Conservation (phyloP, 2,329 filamentous ascomycete genomes). For the Neonectria ditissima region DNA sequence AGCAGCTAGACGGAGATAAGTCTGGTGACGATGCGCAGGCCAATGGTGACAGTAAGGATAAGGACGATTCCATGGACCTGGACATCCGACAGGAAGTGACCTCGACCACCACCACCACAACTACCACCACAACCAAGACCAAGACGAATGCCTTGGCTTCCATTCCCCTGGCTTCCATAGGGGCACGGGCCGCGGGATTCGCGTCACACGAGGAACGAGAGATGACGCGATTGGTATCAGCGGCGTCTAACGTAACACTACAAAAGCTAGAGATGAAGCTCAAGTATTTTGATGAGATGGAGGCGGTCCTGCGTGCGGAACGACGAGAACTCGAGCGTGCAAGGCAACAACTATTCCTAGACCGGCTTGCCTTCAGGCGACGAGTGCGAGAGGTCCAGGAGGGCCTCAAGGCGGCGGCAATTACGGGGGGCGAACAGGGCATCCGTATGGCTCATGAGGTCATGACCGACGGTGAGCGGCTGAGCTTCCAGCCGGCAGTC, state of each 20-base stretch:
- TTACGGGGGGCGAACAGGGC: conserved; percentile 63
- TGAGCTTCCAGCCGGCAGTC: conserved; percentile 64
- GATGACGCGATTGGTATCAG: conserved; percentile 92
- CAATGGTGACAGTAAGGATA: conserved; percentile 70
- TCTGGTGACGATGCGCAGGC: conserved; percentile 58
- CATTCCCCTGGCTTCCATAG: conserved; percentile 86
- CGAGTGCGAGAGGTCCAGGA: conserved; percentile 87
- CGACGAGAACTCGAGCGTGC: conserved; percentile 91
- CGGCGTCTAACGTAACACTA: conserved; percentile 91
- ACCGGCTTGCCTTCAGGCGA: conserved; percentile 90
- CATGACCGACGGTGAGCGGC: conserved; percentile 61
- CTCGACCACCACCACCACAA: conserved; percentile 64
- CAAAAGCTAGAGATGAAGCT: conserved; percentile 97
- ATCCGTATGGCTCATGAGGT: conserved; percentile 61
- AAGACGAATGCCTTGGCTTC: conserved; percentile 70
- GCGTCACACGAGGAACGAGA: conserved; percentile 97
- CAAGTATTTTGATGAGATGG: conserved; percentile 96
- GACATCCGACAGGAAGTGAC: conserved; percentile 67
- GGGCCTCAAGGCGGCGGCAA: conserved; percentile 68
- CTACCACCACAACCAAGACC: conserved; percentile 63
- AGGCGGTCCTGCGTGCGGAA: conserved; percentile 90
- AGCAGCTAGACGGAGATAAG: conserved; percentile 74
- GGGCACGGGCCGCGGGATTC: conserved; percentile 86
- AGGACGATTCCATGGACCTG: conserved; percentile 73
- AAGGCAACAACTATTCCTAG: conserved; percentile 92